phyloP scores from a whole-genome alignment of 495 filamentous ascomycete species.

The Cercophora samala region DNA sequence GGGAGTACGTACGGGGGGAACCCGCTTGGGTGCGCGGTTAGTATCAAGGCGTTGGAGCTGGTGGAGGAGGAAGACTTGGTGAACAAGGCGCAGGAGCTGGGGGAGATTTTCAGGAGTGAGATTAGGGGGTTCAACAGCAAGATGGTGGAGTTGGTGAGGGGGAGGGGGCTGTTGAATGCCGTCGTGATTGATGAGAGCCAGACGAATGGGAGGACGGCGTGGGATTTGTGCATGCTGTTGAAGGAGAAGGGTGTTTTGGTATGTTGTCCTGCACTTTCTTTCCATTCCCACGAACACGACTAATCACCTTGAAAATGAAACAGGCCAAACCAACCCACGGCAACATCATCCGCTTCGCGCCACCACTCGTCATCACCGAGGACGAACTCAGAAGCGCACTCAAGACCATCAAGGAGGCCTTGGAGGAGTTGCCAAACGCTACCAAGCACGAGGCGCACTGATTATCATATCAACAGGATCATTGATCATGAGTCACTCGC shows the following conservation, averaged over 20 bases:
- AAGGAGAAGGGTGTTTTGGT: constrained; percentile 95
- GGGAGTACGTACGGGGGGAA: constrained; percentile 98
- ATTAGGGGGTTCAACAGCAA: constrained; percentile 66
- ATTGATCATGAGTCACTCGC: background rate
- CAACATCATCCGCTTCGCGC: constrained; percentile 95
- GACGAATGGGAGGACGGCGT: constrained; percentile 82
- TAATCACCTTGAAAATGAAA: background rate
- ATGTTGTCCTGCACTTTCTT: constrained; percentile 30
- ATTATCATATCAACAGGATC: background rate
- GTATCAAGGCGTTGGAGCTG: constrained; percentile 92
- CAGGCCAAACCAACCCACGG: constrained; percentile 98
- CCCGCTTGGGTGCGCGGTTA: constrained; percentile 93
- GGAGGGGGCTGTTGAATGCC: constrained; percentile 93
- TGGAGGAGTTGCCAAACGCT: constrained; percentile 56
- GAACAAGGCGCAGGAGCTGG: constrained; percentile 73
- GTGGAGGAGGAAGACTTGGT: constrained; percentile 88
- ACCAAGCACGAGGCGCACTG: constrained; percentile 31
- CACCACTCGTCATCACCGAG: constrained; percentile 81
- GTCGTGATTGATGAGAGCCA: constrained; percentile 90
- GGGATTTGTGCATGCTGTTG: constrained; percentile 93
- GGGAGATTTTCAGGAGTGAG: constrained; percentile 78
- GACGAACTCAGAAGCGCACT: constrained; percentile 78
- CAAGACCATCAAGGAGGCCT: constrained; percentile 68
- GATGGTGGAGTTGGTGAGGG: constrained; percentile 78
- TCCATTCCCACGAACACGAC: background rate